These are phyloP conservation scores for Phylloporus arenicola DNA, from an alignment of 768 basidiomycete species.

Conservation along the genomic window DNA sequence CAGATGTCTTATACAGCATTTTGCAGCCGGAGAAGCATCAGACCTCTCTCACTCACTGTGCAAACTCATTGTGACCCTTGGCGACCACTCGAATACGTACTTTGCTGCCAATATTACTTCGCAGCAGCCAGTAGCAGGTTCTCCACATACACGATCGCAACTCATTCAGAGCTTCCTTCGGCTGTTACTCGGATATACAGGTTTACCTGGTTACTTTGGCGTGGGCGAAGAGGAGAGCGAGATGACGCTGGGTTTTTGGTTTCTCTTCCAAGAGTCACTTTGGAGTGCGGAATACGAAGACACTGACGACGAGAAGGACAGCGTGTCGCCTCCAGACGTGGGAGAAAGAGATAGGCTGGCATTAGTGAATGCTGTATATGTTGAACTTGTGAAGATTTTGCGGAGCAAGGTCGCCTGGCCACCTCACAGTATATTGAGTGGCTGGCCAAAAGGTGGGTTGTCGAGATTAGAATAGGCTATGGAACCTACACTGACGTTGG, in stretches of 20 bases:
- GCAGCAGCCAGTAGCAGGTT: conserved; percentile 31
- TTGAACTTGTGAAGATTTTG: conserved; percentile 66
- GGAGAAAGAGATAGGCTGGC: conserved; percentile 38
- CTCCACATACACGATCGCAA: conserved; percentile 38
- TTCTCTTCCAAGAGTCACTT: conserved; percentile 80
- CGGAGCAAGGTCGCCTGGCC: conserved; percentile 77
- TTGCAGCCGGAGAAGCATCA: conserved; percentile 32
- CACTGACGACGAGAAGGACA: conserved; percentile 27
- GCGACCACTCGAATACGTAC: conserved; percentile 82
- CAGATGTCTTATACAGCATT: background rate
- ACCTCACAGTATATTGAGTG: conserved; percentile 32
- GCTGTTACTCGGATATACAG: conserved; percentile 68
- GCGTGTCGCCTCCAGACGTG: conserved; percentile 13
- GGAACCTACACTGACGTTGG: conserved; percentile 3
- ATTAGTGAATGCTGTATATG: conserved; percentile 72
- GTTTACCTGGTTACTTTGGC: conserved; percentile 70
- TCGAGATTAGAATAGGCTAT: background rate
- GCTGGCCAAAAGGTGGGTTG: conserved; percentile 66
- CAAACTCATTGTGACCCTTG: conserved; percentile 74
- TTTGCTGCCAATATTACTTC: conserved; percentile 65
- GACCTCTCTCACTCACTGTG: conserved; percentile 67
- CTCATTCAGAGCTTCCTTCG: conserved; percentile 68
- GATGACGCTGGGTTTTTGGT: conserved; percentile 85
- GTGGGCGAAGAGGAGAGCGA: conserved; percentile 87
- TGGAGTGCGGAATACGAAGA: conserved; percentile 61